Evolutionary conservation across 345 rosid genomes (phyloP).

Genomic region (Populus euphratica): DNA sequence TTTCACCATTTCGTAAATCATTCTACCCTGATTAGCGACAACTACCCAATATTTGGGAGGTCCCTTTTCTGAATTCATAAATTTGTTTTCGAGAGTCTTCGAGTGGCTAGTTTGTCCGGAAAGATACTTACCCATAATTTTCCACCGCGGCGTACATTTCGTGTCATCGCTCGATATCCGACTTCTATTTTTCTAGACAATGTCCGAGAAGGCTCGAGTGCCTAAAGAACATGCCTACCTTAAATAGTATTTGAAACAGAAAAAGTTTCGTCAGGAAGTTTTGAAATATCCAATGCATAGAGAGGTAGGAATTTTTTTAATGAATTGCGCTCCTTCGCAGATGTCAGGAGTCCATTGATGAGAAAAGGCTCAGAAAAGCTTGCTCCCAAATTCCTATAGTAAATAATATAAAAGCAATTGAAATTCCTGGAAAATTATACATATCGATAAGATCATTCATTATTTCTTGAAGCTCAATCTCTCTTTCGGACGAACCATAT

Average conservation of each 20-base stretch:
- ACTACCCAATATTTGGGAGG: not conserved
- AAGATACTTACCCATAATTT: constrained; percentile 9
- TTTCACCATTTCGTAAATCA: too few relatives aligned
- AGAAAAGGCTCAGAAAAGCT: not conserved
- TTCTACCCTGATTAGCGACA: too few relatives aligned
- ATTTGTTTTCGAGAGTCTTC: constrained; percentile 1
- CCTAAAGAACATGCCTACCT: not conserved
- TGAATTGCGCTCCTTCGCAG: too few relatives aligned
- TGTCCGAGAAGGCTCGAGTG: not conserved
- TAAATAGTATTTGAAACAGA: too few relatives aligned
- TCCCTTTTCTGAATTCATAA: not conserved
- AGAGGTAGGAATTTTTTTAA: too few relatives aligned
- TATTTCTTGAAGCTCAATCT: constrained; percentile 10
- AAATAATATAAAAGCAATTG: not conserved
- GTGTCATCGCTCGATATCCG: constrained; percentile 1
- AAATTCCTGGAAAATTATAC: not conserved
- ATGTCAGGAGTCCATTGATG: not conserved
- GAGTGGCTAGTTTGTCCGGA: not conserved
- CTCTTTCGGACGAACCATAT: constrained; percentile 6
- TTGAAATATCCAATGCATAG: too few relatives aligned
- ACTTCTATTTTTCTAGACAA: constrained; percentile 18
- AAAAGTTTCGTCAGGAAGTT: too few relatives aligned
- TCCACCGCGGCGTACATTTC: constrained; percentile 1
- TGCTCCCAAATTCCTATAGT: not conserved
- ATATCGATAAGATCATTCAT: not conserved